Evolutionary conservation across 768 basidiomycete genomes (phyloP).

Genomic region (Kwoniella pini): DNA sequence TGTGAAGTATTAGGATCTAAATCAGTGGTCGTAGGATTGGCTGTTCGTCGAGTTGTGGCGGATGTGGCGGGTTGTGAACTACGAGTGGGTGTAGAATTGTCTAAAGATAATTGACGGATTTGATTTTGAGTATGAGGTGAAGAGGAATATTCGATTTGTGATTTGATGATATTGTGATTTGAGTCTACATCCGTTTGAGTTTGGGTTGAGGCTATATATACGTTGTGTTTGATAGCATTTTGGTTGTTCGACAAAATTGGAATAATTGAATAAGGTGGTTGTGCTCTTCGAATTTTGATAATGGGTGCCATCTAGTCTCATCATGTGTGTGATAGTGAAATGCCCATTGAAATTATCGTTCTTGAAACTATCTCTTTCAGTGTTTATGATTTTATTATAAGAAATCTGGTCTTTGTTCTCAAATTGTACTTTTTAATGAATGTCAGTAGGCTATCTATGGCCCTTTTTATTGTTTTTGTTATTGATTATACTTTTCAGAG

Average conservation of each 20-base stretch:
- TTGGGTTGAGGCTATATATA: not conserved
- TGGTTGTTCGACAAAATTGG: no score
- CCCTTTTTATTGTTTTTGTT: no score
- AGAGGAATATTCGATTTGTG: no score
- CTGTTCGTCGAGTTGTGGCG: not conserved
- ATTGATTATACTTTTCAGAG: no score
- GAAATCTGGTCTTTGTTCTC: no score
- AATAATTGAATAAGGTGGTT: no score
- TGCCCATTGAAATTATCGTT: not conserved
- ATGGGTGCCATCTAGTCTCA: constrained; percentile 19
- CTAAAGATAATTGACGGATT: not conserved
- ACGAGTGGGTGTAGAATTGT: not conserved
- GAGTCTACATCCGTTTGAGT: no score
- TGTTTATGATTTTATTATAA: no score
- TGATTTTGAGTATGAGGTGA: constrained; percentile 6
- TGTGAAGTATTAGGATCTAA: not conserved
- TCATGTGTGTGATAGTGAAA: constrained; percentile 8
- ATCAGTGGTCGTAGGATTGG: not conserved
- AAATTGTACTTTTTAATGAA: no score
- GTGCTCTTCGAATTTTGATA: constrained; percentile 2
- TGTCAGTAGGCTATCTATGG: no score
- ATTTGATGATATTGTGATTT: no score
- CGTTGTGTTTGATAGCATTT: not conserved
- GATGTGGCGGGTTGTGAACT: not conserved
- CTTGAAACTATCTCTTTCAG: no score